These are phyloP conservation scores for Ophiostoma triangulosporum DNA, from an alignment of 2,329 filamentous ascomycete genomes.

Conservation along the genomic window DNA sequence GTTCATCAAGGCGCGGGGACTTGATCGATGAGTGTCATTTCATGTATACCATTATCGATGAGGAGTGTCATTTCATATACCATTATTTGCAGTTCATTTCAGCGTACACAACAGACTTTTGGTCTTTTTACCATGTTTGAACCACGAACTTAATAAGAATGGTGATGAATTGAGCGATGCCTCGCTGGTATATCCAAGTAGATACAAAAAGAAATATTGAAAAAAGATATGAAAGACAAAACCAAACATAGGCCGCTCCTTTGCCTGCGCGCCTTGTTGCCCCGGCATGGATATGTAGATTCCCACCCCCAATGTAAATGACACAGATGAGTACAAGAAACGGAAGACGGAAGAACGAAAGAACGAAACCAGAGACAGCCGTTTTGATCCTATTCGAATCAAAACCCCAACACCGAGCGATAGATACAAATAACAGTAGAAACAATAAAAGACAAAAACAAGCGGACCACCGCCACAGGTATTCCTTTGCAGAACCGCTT, in stretches of 20 bases:
- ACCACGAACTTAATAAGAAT: neutral
- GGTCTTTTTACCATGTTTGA: no score
- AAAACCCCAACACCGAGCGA: constrained; percentile 10
- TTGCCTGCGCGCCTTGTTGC: constrained; percentile 7
- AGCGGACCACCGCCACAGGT: neutral
- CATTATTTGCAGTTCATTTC: no score
- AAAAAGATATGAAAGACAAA: constrained; percentile 4
- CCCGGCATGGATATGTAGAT: constrained; percentile 1
- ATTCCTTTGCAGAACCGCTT: neutral
- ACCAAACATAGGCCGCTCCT: constrained; percentile 10
- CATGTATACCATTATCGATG: no score
- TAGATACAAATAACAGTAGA: constrained; percentile 1
- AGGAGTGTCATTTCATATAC: no score
- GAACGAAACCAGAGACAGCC: neutral
- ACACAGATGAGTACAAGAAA: constrained; percentile 2
- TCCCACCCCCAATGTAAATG: constrained; percentile 1
- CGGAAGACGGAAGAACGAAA: constrained; percentile 1
- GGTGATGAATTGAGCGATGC: neutral
- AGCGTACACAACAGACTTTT: neutral
- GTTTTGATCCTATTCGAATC: constrained; percentile 5
- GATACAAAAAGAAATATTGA: neutral
- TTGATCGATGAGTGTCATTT: constrained; percentile 39
- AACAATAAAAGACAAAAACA: constrained; percentile 5
- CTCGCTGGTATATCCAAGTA: neutral
- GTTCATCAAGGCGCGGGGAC: constrained; percentile 42